These are phyloP conservation scores for Suhomyces kunorum DNA, from an alignment of 1,139 yeast genomes.

Conservation along the genomic window DNA sequence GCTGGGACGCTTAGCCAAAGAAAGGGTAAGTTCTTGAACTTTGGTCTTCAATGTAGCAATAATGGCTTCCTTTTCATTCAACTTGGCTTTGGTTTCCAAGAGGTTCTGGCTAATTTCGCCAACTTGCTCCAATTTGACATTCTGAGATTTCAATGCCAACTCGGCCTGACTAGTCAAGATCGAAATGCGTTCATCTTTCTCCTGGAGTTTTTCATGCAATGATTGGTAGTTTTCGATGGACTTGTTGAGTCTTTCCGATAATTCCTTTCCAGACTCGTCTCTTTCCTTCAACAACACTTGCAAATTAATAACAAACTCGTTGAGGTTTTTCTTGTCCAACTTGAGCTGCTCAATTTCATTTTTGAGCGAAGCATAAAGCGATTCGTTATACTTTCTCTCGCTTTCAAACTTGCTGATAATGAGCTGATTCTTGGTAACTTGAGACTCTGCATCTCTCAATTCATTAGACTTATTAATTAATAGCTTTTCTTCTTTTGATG, in stretches of 20 bases:
- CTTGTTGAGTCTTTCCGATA: constrained; percentile 50
- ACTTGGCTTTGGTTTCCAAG: constrained; percentile 42
- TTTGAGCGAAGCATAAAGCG: constrained; percentile 54
- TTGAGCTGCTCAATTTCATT: constrained; percentile 55
- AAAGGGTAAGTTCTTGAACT: constrained; percentile 21
- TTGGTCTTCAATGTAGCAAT: constrained; percentile 27
- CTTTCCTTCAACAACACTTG: constrained; percentile 67
- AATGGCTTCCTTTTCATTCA: constrained; percentile 32
- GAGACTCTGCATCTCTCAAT: constrained; percentile 57
- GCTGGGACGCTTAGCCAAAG: constrained; percentile 13
- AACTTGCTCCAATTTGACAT: constrained; percentile 63
- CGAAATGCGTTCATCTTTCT: constrained; percentile 51
- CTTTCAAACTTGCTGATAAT: constrained; percentile 53
- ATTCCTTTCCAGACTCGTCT: constrained; percentile 52
- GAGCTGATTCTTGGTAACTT: constrained; percentile 46
- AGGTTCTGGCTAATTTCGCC: constrained; percentile 49
- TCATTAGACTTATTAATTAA: constrained; percentile 57
- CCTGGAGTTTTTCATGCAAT: constrained; percentile 51
- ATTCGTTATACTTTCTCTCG: constrained; percentile 54
- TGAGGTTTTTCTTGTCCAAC: constrained; percentile 62
- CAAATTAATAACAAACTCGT: constrained; percentile 59
- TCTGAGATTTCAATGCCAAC: constrained; percentile 61
- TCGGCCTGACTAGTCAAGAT: constrained; percentile 53
- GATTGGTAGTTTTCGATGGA: constrained; percentile 56
- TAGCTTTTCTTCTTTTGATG: constrained; percentile 56